Percentiles rank a stretch among this genome's conserved stretches.
phyloP scores from a whole-genome alignment of 2,329 filamentous ascomycete species.

The Calonectria hongkongensis region DNA sequence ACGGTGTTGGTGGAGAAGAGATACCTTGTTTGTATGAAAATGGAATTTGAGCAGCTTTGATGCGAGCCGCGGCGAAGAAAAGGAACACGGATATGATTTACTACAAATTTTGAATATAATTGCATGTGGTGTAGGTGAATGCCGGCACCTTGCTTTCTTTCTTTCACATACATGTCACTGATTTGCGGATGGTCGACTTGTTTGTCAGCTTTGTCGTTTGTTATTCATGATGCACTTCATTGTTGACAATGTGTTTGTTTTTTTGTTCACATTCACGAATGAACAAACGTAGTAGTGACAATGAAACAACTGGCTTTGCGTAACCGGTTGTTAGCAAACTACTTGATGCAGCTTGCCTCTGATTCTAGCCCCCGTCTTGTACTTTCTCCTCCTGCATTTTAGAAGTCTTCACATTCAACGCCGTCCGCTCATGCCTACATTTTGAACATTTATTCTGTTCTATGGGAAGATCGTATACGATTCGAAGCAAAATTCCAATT shows the following conservation, averaged over 20 bases:
- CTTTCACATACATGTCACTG: not conserved
- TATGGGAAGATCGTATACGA: not conserved
- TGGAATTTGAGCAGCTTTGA: slow-evolving; percentile 31
- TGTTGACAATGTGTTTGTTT: not conserved
- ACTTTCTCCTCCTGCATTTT: not conserved
- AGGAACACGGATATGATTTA: slow-evolving; percentile 31
- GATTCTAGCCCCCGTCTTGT: not conserved
- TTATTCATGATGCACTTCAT: not conserved
- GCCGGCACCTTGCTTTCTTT: not conserved
- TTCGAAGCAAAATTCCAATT: not conserved
- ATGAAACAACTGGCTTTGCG: not conserved
- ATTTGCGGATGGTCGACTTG: not conserved
- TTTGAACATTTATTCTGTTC: not conserved
- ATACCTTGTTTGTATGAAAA: slow-evolving; percentile 50
- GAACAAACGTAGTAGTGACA: slow-evolving; percentile 4
- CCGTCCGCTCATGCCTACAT: not conserved
- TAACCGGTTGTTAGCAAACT: not conserved
- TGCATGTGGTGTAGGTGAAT: not conserved
- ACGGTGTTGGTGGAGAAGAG: slow-evolving; percentile 51
- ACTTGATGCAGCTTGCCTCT: not conserved
- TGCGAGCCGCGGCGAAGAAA: slow-evolving; percentile 35
- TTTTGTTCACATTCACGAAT: not conserved
- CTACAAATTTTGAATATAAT: not conserved
- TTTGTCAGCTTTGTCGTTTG: not conserved
- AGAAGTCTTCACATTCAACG: too few species aligned